Percentiles rank a stretch among this genome's conserved stretches.
phyloP scores from a whole-genome alignment of 345 rosid species.

The Nephelium lappaceum region DNA sequence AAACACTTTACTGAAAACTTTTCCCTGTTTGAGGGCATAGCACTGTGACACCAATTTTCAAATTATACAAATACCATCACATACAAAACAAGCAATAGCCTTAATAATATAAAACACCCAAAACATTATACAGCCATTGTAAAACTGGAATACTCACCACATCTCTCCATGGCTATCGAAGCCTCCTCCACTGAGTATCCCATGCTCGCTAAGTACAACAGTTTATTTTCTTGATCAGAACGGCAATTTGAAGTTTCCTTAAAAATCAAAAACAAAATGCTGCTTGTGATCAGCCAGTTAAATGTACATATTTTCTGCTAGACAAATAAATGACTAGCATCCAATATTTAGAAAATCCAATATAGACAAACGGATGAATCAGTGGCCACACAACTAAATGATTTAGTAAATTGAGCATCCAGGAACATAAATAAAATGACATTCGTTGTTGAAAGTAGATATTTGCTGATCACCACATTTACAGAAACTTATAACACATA shows the following conservation, averaged over 20 bases:
- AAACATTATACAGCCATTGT: conserved; percentile 10
- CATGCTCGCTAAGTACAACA: conserved; percentile 57
- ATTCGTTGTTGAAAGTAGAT: background rate
- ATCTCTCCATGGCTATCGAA: conserved; percentile 77
- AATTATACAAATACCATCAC: background rate
- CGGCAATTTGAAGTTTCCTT: conserved; percentile 45
- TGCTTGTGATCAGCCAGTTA: background rate
- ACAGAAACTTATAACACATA: background rate
- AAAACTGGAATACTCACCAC: conserved; percentile 52
- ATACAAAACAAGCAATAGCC: background rate
- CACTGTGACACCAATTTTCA: background rate
- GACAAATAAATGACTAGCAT: background rate
- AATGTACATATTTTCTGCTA: background rate
- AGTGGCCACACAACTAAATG: background rate
- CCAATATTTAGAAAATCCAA: background rate
- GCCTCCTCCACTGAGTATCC: conserved; percentile 70
- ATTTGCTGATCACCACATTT: background rate
- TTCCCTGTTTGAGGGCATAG: background rate
- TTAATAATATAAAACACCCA: conserved; percentile 2
- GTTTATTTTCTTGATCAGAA: conserved; percentile 39
- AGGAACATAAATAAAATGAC: background rate
- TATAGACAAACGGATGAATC: background rate
- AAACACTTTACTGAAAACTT: background rate
- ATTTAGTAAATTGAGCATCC: background rate
- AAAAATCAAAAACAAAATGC: conserved; percentile 13